Percentiles rank a stretch among this genome's conserved stretches.
Conservation (phyloP, 495 filamentous ascomycete species). For the Hypoxylon subgilvum region DNA sequence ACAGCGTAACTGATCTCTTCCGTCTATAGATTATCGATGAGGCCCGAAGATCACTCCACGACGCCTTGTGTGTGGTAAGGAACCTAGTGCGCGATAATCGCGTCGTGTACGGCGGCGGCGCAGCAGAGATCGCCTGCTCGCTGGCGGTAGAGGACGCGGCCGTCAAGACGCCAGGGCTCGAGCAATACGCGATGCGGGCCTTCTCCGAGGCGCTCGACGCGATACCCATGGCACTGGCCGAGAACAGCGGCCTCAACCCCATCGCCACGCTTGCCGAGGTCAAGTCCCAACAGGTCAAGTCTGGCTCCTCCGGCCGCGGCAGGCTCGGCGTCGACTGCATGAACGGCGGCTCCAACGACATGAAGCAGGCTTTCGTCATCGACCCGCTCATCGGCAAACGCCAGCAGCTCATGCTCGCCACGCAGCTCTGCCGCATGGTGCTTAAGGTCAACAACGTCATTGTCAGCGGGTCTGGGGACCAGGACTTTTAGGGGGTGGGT, state of each 20-base stretch:
- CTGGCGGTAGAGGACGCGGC: constrained; percentile 94
- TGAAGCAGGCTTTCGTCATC: constrained; percentile 96
- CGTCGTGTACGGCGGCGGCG: constrained; percentile 97
- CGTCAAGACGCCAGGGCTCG: constrained; percentile 90
- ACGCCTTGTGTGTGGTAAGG: constrained; percentile 95
- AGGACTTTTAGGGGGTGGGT: constrained; percentile 78
- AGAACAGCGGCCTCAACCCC: constrained; percentile 94
- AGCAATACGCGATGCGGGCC: constrained; percentile 98
- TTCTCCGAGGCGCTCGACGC: constrained; percentile 95
- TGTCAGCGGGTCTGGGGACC: constrained; percentile 86
- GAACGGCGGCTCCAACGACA: constrained; percentile 91
- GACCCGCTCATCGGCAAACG: constrained; percentile 97
- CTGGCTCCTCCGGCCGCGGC: constrained; percentile 68
- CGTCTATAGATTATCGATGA: constrained; percentile 98
- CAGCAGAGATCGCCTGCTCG: constrained; percentile 97
- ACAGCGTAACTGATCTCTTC: constrained; percentile 34
- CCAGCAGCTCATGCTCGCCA: constrained; percentile 93
- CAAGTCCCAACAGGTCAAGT: constrained; percentile 94
- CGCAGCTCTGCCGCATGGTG: constrained; percentile 98
- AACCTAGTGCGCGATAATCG: constrained; percentile 96
- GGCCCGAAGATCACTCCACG: constrained; percentile 94
- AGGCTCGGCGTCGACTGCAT: constrained; percentile 97
- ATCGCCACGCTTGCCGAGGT: constrained; percentile 93
- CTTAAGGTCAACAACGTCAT: constrained; percentile 98
- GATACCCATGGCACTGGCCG: constrained; percentile 93